Evolutionary conservation across 139 green algal genomes (phyloP), one percentile per base, ranked within the genome.

Genomic region (Penium margaritaceum): DNA sequence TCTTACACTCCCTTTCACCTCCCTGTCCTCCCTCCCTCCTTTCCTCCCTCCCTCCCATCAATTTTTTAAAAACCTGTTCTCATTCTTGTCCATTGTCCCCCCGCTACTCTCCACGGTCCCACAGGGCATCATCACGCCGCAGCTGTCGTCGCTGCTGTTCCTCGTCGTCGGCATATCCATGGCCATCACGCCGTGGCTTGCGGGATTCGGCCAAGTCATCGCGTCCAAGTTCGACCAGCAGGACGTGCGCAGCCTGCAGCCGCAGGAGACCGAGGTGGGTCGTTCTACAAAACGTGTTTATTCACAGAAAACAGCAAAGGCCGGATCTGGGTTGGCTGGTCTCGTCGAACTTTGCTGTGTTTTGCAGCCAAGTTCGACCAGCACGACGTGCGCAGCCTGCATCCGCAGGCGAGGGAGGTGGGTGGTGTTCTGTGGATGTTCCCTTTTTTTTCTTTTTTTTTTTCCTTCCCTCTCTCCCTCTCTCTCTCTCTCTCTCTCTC

Each of bases 161-260:
- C 84, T 98, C 39, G 89, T 98, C 55, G 94, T 98, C 3, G 92
- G 90, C 27, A 85, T 99, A 38, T 91, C 87, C 67, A 99, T 99
- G 95, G 94, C 95, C 0, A 71, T 97, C 33, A 95, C 90, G 21
- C 95, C 94, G 27, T 96, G 92, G 83, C 86, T 98, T 35, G 95
- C 92, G 2, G 87, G 80, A 24, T 35, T 90, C 24, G 95, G 95
- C 0, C 76, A 73, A 35, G 80, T 83, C 51, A 60, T 97, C 58
- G 90, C 88, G 19, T 76, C 86, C 36, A 64, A 88, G 61, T 87
- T 96, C 76, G 92, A 97, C 72, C 88, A 83, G 89, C 80, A 84
- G 68, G 81, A 97, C 17, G 54, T 82, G 51, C 27, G 70, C 77
- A 87, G 91, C 67, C 67, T 93, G 81, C 81, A 90, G 80, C 90